Base-by-base conservation (phyloP, 371 early-diverging fungal species). In the Rhizopus stolonifer region DNA sequence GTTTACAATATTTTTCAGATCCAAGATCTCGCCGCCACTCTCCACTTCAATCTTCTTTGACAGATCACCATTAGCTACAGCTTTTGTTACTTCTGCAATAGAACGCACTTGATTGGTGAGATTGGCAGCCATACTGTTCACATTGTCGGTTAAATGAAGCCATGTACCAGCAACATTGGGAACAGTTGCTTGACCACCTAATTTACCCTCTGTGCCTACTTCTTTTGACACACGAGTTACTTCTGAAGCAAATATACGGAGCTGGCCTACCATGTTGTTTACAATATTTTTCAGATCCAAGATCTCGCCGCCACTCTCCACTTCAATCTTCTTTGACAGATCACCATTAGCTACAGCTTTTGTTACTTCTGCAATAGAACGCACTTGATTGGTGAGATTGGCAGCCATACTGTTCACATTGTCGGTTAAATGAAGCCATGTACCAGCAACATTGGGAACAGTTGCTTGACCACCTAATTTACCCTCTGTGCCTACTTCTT, bases 101-200 rank as follows among this genome's bases (percentile, higher is more conserved):
- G 73, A 70, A 0, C 67, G 49, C 7, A 84, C 83, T 53, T 84
- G 85, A 4, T 61, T 64, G 1, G 85, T 84, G 1, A 84, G 45
- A 38, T 84, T 84, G 40, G 70, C 49, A 0, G 85, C 85, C 85
- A 84, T 55, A 7, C 64, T 71, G 22, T 84, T 84, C 45, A 84
- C 81, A 49, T 77, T 84, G 34, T 76, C 74, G 0, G 86, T 86
- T 3, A 86, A 60, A 21, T 81, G 81, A 21, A 70, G 72, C 86
- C 86, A 86, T 0, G 79, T 82, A 19, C 86, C 86, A 31, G 58
- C 81, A 4, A 83, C 82, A 18, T 67, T 74, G 15, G 74, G 64
- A 0, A 84, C 84, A 0, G 33, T 26, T 5, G 74, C 77, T n/a
- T n/a, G n/a, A n/a, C n/a, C n/a, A n/a, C n/a, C n/a, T n/a, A n/a